A percentile compares a stretch with the other conserved stretches of the same genome.
phyloP scores from a whole-genome alignment of 805 yeast species.

The Saturnispora sanitii region DNA sequence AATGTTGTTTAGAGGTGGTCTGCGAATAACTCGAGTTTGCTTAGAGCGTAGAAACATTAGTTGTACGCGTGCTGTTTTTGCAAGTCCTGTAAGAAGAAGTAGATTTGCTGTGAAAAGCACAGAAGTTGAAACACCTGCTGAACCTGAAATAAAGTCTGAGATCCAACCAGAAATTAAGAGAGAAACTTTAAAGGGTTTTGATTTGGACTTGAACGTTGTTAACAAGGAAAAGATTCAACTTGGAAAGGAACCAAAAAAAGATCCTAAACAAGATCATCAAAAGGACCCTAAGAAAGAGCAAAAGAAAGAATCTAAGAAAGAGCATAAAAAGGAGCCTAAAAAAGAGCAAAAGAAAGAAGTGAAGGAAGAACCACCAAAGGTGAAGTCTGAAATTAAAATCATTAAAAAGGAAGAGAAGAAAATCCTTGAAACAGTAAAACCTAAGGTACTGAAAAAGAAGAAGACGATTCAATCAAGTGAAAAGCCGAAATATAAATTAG shows the following conservation, averaged over 20 bases:
- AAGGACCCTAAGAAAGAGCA: background rate
- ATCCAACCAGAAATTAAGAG: background rate
- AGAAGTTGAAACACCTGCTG: background rate
- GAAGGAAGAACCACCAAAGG: background rate
- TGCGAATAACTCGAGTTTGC: background rate
- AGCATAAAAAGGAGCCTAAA: background rate
- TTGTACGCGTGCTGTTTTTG: background rate
- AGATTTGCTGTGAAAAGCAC: slow-evolving; percentile 1
- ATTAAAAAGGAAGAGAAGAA: slow-evolving; percentile 7
- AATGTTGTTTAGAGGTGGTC: background rate
- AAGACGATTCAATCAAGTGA: slow-evolving; percentile 4
- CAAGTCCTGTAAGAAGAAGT: slow-evolving; percentile 3
- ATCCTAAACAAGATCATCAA: background rate
- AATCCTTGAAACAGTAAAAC: slow-evolving; percentile 4
- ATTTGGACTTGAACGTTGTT: background rate
- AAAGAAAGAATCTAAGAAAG: background rate
- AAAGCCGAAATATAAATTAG: slow-evolving; percentile 21
- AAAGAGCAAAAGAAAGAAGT: background rate
- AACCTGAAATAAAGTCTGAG: background rate
- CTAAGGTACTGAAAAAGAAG: slow-evolving; percentile 7
- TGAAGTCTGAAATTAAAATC: background rate
- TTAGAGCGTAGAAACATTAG: background rate
- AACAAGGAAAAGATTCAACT: background rate
- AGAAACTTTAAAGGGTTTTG: background rate
- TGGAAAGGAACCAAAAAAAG: background rate